These are phyloP conservation scores for Saururus chinensis DNA, from an alignment of 164 flowering plant species.

Conservation along the genomic window DNA sequence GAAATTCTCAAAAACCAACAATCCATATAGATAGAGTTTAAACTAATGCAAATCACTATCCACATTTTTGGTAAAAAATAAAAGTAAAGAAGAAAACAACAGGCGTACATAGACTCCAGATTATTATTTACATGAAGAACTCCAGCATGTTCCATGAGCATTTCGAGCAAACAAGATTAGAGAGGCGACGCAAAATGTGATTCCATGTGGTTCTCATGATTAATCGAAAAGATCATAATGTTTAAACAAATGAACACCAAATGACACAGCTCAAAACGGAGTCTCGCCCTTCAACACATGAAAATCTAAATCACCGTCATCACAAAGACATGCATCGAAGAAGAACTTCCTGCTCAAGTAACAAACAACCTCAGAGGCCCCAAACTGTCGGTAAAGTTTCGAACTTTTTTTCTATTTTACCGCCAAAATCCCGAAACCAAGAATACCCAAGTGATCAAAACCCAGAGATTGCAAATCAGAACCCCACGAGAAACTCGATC, in stretches of 20 bases:
- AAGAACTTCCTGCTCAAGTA: too few species aligned
- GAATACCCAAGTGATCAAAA: background rate
- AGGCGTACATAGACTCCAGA: background rate
- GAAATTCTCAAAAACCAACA: too few species aligned
- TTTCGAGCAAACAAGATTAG: background rate
- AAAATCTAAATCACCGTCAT: background rate
- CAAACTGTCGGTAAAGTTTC: too few species aligned
- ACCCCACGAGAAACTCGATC: background rate
- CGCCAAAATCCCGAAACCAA: too few species aligned
- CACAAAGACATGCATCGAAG: background rate
- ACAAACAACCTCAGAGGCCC: too few species aligned
- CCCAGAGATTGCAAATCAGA: background rate
- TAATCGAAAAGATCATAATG: background rate
- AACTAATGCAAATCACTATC: background rate
- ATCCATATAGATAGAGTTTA: too few species aligned
- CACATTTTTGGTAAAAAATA: background rate
- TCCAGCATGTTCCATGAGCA: background rate
- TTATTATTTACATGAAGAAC: background rate
- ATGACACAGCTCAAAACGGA: too few species aligned
- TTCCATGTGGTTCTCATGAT: background rate
- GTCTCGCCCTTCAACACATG: too few species aligned
- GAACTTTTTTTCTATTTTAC: too few species aligned
- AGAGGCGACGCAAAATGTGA: background rate
- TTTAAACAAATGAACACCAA: too few species aligned
- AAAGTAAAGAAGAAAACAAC: background rate